Evolutionary conservation across 2,329 filamentous ascomycete genomes (phyloP), one percentile per base, ranked within the genome.

Genomic region (Claviceps fusiformis): DNA sequence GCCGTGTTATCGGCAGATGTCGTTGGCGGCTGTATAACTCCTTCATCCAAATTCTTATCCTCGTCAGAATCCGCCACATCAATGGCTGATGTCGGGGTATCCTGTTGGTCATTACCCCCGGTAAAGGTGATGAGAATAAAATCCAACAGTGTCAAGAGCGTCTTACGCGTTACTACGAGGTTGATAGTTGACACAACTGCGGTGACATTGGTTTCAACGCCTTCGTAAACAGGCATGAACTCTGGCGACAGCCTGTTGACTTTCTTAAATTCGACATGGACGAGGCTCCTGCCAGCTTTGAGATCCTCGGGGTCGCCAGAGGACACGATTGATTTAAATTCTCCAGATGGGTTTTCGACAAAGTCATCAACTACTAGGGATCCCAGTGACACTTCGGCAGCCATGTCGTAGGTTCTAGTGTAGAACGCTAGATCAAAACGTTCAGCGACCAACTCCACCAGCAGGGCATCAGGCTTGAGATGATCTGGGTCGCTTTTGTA

Each of bases 301-400:
- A 86, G 83, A 64, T 95, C 92, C 47, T 85, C 81, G 7, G 73
- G 70, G 51, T 85, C 82, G 0, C 81, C 81, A 1, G 93, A 96
- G 0, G 91, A 95, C n/a, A 99, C 82, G 52, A 99, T 95, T 31
- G 92, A 92, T 70, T 93, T 95, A 75, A 99, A 98, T 64, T 97
- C 92, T 8, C 86, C 85, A 0, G 88, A 75, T 0, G 90, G 84
- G 54, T 92, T 86, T 60, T 93, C 92, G 9, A 99, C 92, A 65
- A 97, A 91, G 65, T 99, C 93, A 64, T 97, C 92, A 3, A 98
- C 83, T 0, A 86, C 89, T 19, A 98, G 75, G 1, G 89, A 91
- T 15, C 87, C 87, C 10, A 99, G 78, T 0, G 89, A 84, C 31
- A 98, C 88, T 63, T 96, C 88, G 1, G 93, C 92, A 31, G 85